Evolutionary conservation across 768 basidiomycete genomes (phyloP).

Genomic region (Sporobolomyces phaffii): DNA sequence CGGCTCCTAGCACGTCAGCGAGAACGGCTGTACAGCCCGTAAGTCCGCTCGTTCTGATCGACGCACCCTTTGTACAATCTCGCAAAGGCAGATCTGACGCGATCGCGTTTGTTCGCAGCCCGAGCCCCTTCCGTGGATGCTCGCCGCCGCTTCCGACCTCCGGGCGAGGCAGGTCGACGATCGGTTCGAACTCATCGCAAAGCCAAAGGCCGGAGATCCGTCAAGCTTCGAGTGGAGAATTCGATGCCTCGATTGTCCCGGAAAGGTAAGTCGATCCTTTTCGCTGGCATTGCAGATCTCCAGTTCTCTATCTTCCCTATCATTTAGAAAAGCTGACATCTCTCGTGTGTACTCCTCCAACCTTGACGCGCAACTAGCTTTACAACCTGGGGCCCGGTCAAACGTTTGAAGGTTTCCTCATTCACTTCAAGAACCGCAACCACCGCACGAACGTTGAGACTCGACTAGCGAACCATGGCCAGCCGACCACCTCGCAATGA

Average conservation of each 20-base stretch:
- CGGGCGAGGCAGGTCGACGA: conserved; percentile 71
- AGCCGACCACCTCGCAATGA: background rate
- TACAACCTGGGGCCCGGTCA: conserved; percentile 87
- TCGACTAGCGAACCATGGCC: conserved; percentile 1
- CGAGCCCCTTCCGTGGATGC: conserved; percentile 66
- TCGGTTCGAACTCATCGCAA: conserved; percentile 68
- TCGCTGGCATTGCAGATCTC: background rate
- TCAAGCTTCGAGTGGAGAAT: conserved; percentile 76
- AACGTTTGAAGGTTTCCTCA: conserved; percentile 80
- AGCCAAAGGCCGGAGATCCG: conserved; percentile 54
- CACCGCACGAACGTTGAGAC: conserved; percentile 45
- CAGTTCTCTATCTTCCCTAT: background rate
- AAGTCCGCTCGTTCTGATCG: background rate
- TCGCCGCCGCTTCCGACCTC: conserved; percentile 61
- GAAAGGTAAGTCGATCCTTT: conserved; percentile 58
- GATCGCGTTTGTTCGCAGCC: conserved; percentile 22
- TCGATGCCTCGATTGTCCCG: conserved; percentile 85
- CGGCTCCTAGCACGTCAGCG: too few relatives aligned
- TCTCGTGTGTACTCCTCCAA: background rate
- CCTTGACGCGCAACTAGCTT: conserved; percentile 51
- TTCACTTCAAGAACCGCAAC: conserved; percentile 61
- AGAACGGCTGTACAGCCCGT: too few relatives aligned
- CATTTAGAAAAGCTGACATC: background rate
- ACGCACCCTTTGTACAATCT: too few relatives aligned
- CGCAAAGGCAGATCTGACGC: too few relatives aligned